These are phyloP conservation scores for Monilinia fructigena DNA, from an alignment of 2,329 filamentous ascomycete species.

Conservation along the genomic window DNA sequence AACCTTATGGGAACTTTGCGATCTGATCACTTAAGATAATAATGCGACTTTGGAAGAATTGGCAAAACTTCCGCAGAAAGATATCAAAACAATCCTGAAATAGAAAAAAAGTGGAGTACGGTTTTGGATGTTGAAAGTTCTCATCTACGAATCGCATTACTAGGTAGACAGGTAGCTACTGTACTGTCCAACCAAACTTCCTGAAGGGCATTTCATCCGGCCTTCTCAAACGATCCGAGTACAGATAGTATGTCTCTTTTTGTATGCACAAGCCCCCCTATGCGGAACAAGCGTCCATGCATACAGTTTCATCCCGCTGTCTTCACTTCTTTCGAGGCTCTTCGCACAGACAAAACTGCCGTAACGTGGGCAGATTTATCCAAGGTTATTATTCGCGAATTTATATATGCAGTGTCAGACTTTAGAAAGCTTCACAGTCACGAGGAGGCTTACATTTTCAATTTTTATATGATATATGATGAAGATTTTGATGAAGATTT, in stretches of 20 bases:
- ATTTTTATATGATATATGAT: no score
- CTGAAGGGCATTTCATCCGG: neutral
- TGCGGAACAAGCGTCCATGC: neutral
- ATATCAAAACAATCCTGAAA: neutral
- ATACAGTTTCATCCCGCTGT: neutral
- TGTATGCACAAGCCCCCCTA: neutral
- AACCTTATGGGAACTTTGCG: neutral
- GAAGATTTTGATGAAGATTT: neutral
- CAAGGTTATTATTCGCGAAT: neutral
- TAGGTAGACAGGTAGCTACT: no score
- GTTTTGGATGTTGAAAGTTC: neutral
- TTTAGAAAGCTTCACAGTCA: neutral
- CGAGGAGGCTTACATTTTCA: neutral
- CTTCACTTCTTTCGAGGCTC: neutral
- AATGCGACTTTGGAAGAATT: neutral
- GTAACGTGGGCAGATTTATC: neutral
- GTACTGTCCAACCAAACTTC: neutral
- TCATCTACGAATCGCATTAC: neutral
- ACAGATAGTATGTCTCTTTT: neutral
- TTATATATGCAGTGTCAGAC: neutral
- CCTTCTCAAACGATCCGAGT: neutral
- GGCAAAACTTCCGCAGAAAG: neutral
- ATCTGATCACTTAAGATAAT: neutral
- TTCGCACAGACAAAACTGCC: conserved; percentile 7
- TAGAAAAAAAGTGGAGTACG: neutral